Conservation (phyloP, 129 eudicot genomes). For the Dittrichia graveolens region DNA sequence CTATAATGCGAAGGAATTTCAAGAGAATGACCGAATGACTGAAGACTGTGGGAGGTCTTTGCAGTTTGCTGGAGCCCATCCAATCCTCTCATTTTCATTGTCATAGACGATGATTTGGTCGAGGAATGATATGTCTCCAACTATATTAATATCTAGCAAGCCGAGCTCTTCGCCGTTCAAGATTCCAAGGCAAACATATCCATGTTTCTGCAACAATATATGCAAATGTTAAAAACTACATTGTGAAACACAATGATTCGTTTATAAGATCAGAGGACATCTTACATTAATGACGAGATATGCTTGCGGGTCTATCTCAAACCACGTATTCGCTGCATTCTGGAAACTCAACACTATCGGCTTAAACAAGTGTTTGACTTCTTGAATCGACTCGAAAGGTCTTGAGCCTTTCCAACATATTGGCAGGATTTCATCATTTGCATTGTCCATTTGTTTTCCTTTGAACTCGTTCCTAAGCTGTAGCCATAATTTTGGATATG, state of each 20-base stretch:
- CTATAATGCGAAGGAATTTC: slow-evolving; percentile 24
- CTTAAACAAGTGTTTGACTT: slow-evolving; percentile 19
- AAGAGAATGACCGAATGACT: background rate
- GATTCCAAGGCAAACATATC: slow-evolving; percentile 30
- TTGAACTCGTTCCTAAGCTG: background rate
- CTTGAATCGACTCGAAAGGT: slow-evolving; percentile 22
- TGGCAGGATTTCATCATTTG: slow-evolving; percentile 12
- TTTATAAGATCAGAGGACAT: background rate
- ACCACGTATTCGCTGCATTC: slow-evolving; percentile 13
- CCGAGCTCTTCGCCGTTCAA: background rate
- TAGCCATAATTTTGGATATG: background rate
- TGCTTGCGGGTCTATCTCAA: slow-evolving; percentile 19
- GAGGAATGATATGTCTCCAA: slow-evolving; percentile 27
- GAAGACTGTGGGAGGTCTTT: background rate
- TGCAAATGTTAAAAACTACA: background rate
- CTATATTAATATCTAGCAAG: slow-evolving; percentile 8
- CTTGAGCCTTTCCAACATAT: slow-evolving; percentile 17
- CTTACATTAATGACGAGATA: slow-evolving; percentile 25
- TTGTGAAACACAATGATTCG: too few relatives aligned
- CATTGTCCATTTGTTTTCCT: background rate
- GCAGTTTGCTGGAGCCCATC: slow-evolving; percentile 30
- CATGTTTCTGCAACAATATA: slow-evolving; percentile 17
- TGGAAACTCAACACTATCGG: slow-evolving; percentile 9
- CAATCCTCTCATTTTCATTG: slow-evolving; percentile 18
- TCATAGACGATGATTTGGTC: slow-evolving; percentile 28